Evolutionary conservation across 495 filamentous ascomycete species (phyloP).

Genomic region (Penicillium bialowiezense): DNA sequence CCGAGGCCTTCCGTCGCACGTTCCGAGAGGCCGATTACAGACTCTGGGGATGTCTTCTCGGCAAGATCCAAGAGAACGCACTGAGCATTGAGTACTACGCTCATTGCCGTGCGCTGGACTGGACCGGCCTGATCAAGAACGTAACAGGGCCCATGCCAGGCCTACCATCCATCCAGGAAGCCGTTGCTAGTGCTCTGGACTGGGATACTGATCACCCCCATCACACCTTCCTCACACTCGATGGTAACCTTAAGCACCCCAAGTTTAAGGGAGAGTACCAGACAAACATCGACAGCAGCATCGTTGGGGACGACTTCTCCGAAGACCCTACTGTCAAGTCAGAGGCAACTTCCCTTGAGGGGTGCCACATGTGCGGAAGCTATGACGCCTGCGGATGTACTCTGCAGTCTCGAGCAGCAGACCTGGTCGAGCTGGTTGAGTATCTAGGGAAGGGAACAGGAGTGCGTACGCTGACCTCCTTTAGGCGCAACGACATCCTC

Average conservation of each 20-base stretch:
- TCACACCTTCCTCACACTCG: neutral
- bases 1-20: constrained; percentile 30
- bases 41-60: constrained; percentile 21
- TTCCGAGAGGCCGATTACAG: neutral
- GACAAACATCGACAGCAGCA: neutral
- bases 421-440: constrained; percentile 34
- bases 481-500: constrained; percentile 23
- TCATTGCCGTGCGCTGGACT: neutral
- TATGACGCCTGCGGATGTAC: constrained; percentile 14
- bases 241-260: neutral
- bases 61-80: constrained; percentile 13
- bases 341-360: neutral
- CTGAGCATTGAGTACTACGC: constrained; percentile 34
- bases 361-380: constrained; percentile 12
- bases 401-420: constrained; percentile 10
- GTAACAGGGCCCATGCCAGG: neutral
- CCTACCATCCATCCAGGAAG: neutral
- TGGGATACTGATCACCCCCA: constrained; percentile 5
- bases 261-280: neutral
- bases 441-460: constrained; percentile 29
- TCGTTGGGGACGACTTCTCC: neutral
- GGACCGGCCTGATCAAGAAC: neutral
- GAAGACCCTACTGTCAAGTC: neutral
- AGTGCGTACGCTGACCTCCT: constrained; percentile 27
- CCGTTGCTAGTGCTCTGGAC: neutral